A percentile compares a stretch with the other conserved stretches of the same genome.
Conservation (phyloP, 352 stramenopile genomes). For the Nothophytophthora sp. region DNA sequence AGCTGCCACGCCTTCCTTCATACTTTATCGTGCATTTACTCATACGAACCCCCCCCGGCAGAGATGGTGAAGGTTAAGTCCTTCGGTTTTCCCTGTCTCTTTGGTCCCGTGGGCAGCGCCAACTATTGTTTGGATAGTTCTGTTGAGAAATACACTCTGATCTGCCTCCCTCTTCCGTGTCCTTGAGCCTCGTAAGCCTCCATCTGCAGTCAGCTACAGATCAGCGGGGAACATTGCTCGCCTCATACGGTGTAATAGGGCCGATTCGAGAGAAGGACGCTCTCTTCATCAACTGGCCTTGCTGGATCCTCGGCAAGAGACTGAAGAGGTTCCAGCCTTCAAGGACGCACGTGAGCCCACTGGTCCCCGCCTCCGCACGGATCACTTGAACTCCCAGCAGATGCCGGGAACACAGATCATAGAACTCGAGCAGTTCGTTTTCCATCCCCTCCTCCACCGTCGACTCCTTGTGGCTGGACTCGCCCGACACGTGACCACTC, state of each 20-base stretch:
- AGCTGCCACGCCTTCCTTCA: not conserved
- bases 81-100: constrained; percentile 8
- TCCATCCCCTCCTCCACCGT: constrained; percentile 39
- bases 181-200: no score
- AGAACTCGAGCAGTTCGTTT: constrained; percentile 57
- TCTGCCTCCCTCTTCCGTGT: constrained; percentile 1
- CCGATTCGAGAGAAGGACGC: constrained; percentile 38
- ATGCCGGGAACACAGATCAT: constrained; percentile 50
- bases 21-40: not conserved
- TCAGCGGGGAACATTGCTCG: no score
- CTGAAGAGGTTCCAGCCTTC: constrained; percentile 74
- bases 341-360: constrained; percentile 50
- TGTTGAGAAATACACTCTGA: constrained; percentile 26
- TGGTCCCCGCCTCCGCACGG: constrained; percentile 64
- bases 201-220: no score
- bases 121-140: constrained; percentile 27
- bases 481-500: constrained; percentile 4
- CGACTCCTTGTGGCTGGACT: constrained; percentile 5
- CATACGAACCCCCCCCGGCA: not conserved
- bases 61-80: constrained; percentile 8
- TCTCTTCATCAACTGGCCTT: constrained; percentile 20
- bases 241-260: constrained; percentile 31
- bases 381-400: constrained; percentile 54
- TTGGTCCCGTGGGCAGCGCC: constrained; percentile 17
- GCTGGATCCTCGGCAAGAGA: constrained; percentile 48